Percentiles rank a stretch among this genome's conserved stretches.
Conservation (phyloP, 495 filamentous ascomycete species). For the Tuber calosporum region DNA sequence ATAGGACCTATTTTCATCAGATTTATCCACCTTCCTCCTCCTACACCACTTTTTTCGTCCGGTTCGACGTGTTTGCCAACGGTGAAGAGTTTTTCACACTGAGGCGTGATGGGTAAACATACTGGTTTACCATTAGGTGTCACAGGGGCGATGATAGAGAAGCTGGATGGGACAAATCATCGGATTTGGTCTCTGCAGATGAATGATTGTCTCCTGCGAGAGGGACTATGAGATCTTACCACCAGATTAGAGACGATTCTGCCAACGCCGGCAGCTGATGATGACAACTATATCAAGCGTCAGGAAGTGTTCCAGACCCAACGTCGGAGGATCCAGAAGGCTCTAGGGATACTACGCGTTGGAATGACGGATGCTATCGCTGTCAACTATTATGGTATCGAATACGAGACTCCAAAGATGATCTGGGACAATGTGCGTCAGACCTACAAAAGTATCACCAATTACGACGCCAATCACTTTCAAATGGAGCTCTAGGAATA, state of each 20-base stretch:
- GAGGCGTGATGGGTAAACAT: neutral
- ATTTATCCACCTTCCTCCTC: too few species aligned
- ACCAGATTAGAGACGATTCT: neutral
- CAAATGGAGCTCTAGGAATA: neutral
- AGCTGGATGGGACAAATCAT: neutral
- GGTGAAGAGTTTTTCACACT: too few species aligned
- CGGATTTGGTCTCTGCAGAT: neutral
- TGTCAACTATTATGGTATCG: neutral
- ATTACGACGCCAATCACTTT: neutral
- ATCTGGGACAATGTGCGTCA: neutral
- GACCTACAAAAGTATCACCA: neutral
- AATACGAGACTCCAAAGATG: rapidly evolving
- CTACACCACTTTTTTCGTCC: too few species aligned
- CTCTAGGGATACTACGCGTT: neutral
- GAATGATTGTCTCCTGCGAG: neutral
- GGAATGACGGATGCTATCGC: neutral
- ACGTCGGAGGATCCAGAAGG: neutral
- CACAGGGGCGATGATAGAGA: neutral
- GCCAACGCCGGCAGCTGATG: neutral
- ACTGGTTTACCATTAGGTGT: neutral
- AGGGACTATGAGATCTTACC: neutral
- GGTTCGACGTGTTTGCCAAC: too few species aligned
- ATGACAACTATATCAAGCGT: neutral
- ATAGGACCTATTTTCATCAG: too few species aligned
- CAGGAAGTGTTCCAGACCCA: rapidly evolving